Base-by-base conservation (phyloP, 83 land plant genomes). In the Picea abies region DNA sequence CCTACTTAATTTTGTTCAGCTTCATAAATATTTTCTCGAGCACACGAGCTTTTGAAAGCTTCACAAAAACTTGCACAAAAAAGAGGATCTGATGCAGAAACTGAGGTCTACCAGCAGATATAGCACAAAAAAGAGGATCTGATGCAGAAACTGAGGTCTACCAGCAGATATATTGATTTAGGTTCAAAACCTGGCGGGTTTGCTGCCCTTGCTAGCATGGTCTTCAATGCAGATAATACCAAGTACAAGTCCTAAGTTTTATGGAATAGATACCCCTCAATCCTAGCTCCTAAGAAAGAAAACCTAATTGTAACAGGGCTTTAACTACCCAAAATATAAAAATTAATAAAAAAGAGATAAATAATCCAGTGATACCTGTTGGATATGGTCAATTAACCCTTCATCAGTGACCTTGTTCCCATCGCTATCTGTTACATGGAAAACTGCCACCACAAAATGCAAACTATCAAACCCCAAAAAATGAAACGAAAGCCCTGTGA, bases 401-500 rank as follows among this genome's bases (percentile, higher is more conserved):
- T 79, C 85, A 37, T 94, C 91, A 19, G 82, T 73, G 0, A 94
- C 78, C 79, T 92, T 92, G 35, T 94, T 92, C 5, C 96, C 94
- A 52, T 83, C 23, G 63, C 87, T 82, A 79, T 94, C 94, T 3
- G 87, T 89, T 6, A 94, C 94, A 88, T 94, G 85, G 84, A 94
- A 94, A 12, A 94, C 96, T 94, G 86, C 73, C 85, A 81, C 75
- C 41, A 76, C 56, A 29, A 68, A 25, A 29, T 14, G 35, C 4
- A 32, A 29, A 68, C 6, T 32, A 5, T 26, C 16, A 68, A 68
- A 29, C 17, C 71, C 22, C 63, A 4, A 79, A 60, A 66, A 29
- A 66, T 66, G 35, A 32, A 68, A 68, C 16, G 14, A 68, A 68
- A 25, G 16, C 39, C 14, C 35, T 29, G 29, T 14, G 29, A 44